Base-by-base conservation (phyloP, 2,329 filamentous ascomycete species). In the Thyridium curvatum region DNA sequence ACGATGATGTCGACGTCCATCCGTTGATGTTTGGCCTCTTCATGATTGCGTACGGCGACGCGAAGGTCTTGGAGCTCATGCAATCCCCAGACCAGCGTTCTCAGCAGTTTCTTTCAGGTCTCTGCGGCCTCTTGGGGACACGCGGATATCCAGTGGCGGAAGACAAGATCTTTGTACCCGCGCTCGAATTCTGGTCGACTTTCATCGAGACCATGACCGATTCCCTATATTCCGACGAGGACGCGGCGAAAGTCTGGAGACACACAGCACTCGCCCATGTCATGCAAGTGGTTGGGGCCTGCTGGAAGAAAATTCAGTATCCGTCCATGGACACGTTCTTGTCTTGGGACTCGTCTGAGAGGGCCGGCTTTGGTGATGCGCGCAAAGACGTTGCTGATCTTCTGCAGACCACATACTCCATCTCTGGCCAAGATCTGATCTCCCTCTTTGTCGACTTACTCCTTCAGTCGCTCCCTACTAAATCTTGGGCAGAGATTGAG, bases 351-450 rank as follows among this genome's bases (percentile, higher is more conserved):
- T 78, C 79, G 4, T 75, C 77, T 17, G 80, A 86, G 28, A 76
- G 77, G 30, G 71, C 74, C 37, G 78, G 72, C 0, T 90, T 90
- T 58, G 69, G 72, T 37, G 80, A 85, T 41, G 86, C 86, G 35
- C 74, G 87, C 21, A 81, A 84, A 48, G 87, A 94, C 51, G 80
- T 90, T n/a, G 73, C 77, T 37, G 86, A 94, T 55, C 72, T 93
- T 37, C 67, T 93, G 18, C 79, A 88, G 48, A 79, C 83, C 3
- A 75, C 82, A 3, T 90, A 82, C 49, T 69, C 80, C 3, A 60
- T 84, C 13, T 70, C 74, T 32, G 78, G 77, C 0, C 64, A 71
- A 17, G 59, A 68, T 29, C 58, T 84, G 10, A 65, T 84, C 31
- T 64, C 68, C 2, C 69, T 70, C 8, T 82, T 84, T 47, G 69